Base-by-base conservation (phyloP, 257 asterid genomes). In the Cruciata laevipes region DNA sequence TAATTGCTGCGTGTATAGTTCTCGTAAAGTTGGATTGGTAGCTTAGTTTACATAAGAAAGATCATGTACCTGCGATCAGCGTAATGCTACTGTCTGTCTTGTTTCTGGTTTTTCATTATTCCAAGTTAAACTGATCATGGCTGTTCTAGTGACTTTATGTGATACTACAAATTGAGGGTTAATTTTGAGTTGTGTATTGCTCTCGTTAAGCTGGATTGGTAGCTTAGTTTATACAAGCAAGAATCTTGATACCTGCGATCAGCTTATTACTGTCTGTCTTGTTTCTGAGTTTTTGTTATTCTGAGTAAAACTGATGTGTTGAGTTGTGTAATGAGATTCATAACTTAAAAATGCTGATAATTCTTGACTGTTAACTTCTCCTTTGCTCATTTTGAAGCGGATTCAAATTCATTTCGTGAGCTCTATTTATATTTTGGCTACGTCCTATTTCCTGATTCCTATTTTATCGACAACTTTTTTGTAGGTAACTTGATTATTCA, bases 401-500 rank as follows among this genome's bases (percentile, higher is more conserved):
- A 4, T 60, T 60, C 42, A 30, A 16, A 16, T 60, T 16, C 20
- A 47, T 5, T 47, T 47, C n/a, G 55, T 47, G 21, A 38, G 44
- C 44, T 38, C n/a, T 4, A 5, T 58, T 58, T 25, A 59, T 4
- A 3, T 18, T 33, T 42, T 21, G 9, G 24, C 66, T 74, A 63
- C 18, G 13, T 69, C 47, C 27, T 75, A 13, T 47, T 66, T 57
- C 24, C n/a, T n/a, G 53, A 11, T 30, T 7, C 56, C 60, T 18
- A 24, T 51, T 42, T 3, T 40, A 16, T n/a, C 68, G 13, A 40
- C 44, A 27, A 51, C 20, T 35, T 69, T 8, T 51, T 69, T 42
- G 62, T 49, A 91, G 96, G 98, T 56, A 67, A 79, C 25, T 79
- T 93, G 82, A 80, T 88, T 61, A 77, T 93, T 65, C 98, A 93